These are phyloP conservation scores for Pelargonium myrrhifolium DNA, from an alignment of 441 rosid species.

Conservation along the genomic window DNA sequence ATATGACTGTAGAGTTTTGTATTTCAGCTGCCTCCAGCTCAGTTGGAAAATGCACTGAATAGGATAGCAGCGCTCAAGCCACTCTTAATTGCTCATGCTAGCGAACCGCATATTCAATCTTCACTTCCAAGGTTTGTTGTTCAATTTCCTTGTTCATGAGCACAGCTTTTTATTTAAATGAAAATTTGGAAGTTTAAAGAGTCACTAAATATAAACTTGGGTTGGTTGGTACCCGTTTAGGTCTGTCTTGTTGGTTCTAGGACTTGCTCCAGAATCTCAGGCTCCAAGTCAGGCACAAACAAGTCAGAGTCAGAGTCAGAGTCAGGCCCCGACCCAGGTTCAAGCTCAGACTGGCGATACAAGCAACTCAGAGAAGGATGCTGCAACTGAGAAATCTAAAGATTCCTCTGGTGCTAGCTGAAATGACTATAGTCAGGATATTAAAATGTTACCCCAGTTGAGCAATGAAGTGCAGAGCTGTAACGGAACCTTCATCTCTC, in stretches of 20 bases:
- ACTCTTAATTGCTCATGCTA: conserved; percentile 79
- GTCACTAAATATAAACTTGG: neutral
- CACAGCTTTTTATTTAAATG: neutral
- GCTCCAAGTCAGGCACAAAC: conserved; percentile 27
- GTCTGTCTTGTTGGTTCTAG: neutral
- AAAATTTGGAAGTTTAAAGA: neutral
- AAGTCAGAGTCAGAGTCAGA: conserved; percentile 23
- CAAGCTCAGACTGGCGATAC: conserved; percentile 46
- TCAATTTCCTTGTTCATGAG: neutral
- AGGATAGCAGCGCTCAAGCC: conserved; percentile 59
- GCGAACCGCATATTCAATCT: conserved; percentile 66
- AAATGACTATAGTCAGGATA: no score
- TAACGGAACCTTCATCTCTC: no score
- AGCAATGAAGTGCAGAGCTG: no score
- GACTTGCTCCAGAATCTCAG: conserved; percentile 20
- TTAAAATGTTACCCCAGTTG: no score
- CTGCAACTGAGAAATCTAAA: conserved; percentile 36
- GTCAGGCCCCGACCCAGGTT: neutral
- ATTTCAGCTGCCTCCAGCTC: conserved; percentile 88
- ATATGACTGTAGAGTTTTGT: conserved; percentile 1
- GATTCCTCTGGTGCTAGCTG: conserved; percentile 56
- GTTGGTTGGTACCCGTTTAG: conserved; percentile 15
- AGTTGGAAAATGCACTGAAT: conserved; percentile 82
- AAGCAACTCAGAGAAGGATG: conserved; percentile 51
- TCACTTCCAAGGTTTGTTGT: conserved; percentile 71